Conservation (phyloP, 2,329 filamentous ascomycete species). For the Exophiala calicioides region DNA sequence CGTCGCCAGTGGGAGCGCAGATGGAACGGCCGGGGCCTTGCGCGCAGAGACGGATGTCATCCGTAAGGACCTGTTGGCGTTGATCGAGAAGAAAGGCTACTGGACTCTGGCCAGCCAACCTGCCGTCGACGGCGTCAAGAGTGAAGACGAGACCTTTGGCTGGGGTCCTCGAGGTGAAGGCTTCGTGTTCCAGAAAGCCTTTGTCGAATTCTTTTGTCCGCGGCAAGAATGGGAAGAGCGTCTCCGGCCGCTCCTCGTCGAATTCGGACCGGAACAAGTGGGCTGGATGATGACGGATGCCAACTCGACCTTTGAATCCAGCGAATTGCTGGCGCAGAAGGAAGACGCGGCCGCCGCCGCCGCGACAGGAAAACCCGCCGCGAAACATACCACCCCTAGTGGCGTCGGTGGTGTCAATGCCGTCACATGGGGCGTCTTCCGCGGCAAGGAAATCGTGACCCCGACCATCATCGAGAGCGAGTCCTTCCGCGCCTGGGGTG, state of each 20-base stretch:
- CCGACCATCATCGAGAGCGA: constrained; percentile 96
- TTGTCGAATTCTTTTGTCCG: constrained; percentile 93
- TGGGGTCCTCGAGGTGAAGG: constrained; percentile 86
- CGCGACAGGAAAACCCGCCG: constrained; percentile 41
- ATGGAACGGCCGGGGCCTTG: constrained; percentile 45
- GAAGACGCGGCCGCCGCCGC: neutral
- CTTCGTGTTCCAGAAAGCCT: constrained; percentile 97
- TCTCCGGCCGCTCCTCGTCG: constrained; percentile 64
- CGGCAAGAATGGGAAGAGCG: constrained; percentile 65
- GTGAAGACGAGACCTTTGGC: constrained; percentile 76
- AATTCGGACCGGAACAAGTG: constrained; percentile 64
- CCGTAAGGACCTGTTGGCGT: constrained; percentile 67
- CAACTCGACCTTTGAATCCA: constrained; percentile 71
- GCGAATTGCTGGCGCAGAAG: constrained; percentile 10
- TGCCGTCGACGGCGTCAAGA: constrained; percentile 81
- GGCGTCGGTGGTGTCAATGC: constrained; percentile 71
- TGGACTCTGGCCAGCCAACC: constrained; percentile 97
- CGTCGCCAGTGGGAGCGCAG: constrained; percentile 35
- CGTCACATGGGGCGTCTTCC: constrained; percentile 95
- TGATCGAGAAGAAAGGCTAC: constrained; percentile 80
- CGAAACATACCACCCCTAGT: constrained; percentile 34
- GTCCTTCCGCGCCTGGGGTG: constrained; percentile 88
- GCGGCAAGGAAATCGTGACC: constrained; percentile 91
- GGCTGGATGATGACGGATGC: constrained; percentile 87
- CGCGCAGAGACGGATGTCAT: constrained; percentile 83